A percentile compares a stretch with the other conserved stretches of the same genome.
These are phyloP conservation scores for Chlorella sp. DNA, from an alignment of 139 green algal genomes.

Conservation along the genomic window DNA sequence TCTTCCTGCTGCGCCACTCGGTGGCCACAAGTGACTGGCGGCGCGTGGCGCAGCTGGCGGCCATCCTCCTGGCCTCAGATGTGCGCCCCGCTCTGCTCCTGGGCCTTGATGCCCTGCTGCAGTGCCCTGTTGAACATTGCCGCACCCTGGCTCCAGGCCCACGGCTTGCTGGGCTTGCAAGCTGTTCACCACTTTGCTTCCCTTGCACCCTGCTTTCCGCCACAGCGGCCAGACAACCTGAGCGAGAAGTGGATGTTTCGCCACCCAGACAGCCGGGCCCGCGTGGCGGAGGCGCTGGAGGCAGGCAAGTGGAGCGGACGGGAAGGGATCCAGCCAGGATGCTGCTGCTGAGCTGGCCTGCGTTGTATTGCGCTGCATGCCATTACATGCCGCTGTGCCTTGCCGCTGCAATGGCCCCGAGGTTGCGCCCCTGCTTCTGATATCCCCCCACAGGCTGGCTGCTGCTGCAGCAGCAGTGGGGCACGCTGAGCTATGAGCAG, in stretches of 20 bases:
- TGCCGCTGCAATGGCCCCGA: too few relatives aligned
- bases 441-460: conserved; percentile 15
- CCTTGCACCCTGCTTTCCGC: neutral
- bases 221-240: neutral
- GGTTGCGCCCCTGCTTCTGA: too few relatives aligned
- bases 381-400: neutral
- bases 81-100: too few relatives aligned
- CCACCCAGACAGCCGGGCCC: conserved; percentile 17
- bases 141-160: neutral
- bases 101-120: too few relatives aligned
- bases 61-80: conserved; percentile 2
- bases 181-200: neutral
- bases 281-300: conserved; percentile 17
- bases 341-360: neutral
- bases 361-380: neutral
- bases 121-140: too few relatives aligned
- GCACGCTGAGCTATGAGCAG: conserved; percentile 2
- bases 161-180: neutral
- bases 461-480: conserved; percentile 18
- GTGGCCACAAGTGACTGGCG: neutral
- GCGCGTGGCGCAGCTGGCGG: neutral
- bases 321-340: neutral
- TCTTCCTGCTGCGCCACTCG: conserved; percentile 11
- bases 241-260: conserved; percentile 6
- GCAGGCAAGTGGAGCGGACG: neutral